Percentiles rank a stretch among this genome's conserved stretches.
Conservation (phyloP, 306 rosid species). For the Herpetospermum pedunculosum region DNA sequence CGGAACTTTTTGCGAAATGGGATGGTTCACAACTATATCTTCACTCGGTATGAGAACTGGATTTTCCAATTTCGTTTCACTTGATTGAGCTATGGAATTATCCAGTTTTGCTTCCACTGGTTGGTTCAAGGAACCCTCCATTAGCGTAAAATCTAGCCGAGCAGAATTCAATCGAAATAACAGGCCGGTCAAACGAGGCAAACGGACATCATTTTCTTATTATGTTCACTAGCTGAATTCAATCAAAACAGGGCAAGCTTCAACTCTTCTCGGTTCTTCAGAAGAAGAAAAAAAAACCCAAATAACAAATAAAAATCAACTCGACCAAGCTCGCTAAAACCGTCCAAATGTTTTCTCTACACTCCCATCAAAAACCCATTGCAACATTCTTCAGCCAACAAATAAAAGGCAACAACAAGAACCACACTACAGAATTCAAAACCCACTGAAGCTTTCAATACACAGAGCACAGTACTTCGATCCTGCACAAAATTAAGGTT, state of each 20-base stretch:
- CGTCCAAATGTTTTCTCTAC: background rate
- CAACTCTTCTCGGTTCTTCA: background rate
- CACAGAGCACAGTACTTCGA: constrained; percentile 7
- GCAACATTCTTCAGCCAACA: constrained; percentile 8
- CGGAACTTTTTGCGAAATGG: constrained; percentile 13
- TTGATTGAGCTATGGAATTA: constrained; percentile 25
- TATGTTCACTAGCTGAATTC: background rate
- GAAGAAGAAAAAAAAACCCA: background rate
- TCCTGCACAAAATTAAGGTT: constrained; percentile 34
- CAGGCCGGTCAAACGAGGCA: background rate
- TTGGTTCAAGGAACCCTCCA: constrained; percentile 48
- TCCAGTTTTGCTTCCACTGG: constrained; percentile 38
- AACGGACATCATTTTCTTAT: background rate
- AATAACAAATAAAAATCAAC: background rate
- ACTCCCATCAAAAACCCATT: constrained; percentile 2
- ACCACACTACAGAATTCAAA: background rate
- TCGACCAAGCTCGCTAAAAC: constrained; percentile 1
- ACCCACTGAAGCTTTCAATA: constrained; percentile 13
- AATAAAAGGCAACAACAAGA: constrained; percentile 10
- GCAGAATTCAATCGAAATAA: background rate
- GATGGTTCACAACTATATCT: constrained; percentile 24
- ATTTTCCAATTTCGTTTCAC: constrained; percentile 42
- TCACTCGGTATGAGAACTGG: constrained; percentile 31
- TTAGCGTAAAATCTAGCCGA: constrained; percentile 16
- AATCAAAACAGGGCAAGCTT: background rate